A percentile compares a stretch with the other conserved stretches of the same genome.
Conservation (phyloP, 176 grass and related monocot genomes). For the Cenchrus fungigraminus region DNA sequence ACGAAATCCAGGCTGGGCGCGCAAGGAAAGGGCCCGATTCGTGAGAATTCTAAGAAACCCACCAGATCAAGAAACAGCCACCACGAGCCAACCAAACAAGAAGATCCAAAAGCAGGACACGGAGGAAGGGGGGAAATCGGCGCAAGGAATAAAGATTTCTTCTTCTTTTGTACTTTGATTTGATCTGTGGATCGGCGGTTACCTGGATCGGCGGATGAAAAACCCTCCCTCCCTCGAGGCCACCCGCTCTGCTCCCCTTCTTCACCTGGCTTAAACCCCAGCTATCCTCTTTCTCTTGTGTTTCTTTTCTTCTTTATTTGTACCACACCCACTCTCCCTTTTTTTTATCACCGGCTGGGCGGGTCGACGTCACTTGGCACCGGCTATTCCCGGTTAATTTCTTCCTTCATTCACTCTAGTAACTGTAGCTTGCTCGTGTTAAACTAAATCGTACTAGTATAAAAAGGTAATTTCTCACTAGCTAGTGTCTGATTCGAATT, state of each 20-base stretch:
- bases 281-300: constrained; percentile 41
- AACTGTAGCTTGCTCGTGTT: neutral
- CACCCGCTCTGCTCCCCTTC: neutral
- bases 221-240: constrained; percentile 36
- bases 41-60: constrained; percentile 32
- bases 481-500: too few species aligned
- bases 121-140: neutral
- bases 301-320: neutral
- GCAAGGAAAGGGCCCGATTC: constrained; percentile 9
- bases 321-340: neutral
- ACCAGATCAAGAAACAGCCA: constrained; percentile 27
- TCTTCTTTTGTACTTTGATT: constrained; percentile 7
- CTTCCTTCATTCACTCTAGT: neutral
- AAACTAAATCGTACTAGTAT: too few species aligned
- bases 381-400: neutral
- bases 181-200: neutral
- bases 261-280: constrained; percentile 65
- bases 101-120: neutral
- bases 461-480: too few species aligned
- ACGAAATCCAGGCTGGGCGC: constrained; percentile 18
- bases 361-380: neutral
- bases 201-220: constrained; percentile 39
- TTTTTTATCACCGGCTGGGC: neutral
- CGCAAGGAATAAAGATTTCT: neutral
- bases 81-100: neutral